phyloP scores from a whole-genome alignment of 2,329 filamentous ascomycete species.

The Aspergillus candidus region DNA sequence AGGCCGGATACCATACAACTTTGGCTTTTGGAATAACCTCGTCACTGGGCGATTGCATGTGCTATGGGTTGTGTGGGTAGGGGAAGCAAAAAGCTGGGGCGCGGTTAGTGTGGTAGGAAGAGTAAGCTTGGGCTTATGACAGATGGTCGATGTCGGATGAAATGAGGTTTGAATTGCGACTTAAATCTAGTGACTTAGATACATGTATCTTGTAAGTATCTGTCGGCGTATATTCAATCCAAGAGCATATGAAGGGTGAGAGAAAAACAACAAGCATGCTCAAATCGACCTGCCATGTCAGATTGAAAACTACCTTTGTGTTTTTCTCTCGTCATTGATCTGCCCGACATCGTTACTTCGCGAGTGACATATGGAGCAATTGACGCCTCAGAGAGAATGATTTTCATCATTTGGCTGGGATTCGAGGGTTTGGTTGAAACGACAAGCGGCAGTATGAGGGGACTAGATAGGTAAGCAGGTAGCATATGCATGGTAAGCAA shows the following conservation, averaged over 20 bases:
- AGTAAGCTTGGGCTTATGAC: no score
- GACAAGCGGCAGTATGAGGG: neutral
- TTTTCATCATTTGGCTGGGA: constrained; percentile 25
- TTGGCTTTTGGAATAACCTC: constrained; percentile 40
- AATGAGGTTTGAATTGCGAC: no score
- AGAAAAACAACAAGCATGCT: neutral
- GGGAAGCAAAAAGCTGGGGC: neutral
- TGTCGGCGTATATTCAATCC: neutral
- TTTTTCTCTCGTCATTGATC: constrained; percentile 33
- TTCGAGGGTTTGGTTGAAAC: neutral
- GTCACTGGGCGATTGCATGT: constrained; percentile 30
- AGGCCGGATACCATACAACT: constrained; percentile 40
- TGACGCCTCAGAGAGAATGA: constrained; percentile 22
- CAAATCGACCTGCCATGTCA: constrained; percentile 19
- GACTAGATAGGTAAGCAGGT: neutral
- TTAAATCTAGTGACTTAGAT: no score
- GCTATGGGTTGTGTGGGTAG: neutral
- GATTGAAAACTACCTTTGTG: constrained; percentile 42
- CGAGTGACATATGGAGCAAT: constrained; percentile 29
- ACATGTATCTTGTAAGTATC: no score
- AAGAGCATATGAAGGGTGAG: neutral
- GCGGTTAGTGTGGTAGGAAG: neutral
- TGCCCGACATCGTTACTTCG: constrained; percentile 30
- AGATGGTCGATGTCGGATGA: no score
- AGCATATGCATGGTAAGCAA: neutral